Evolutionary conservation across 164 flowering plant species (phyloP), one percentile per base, ranked within the genome.

Genomic region (Nymphaea thermarum): DNA sequence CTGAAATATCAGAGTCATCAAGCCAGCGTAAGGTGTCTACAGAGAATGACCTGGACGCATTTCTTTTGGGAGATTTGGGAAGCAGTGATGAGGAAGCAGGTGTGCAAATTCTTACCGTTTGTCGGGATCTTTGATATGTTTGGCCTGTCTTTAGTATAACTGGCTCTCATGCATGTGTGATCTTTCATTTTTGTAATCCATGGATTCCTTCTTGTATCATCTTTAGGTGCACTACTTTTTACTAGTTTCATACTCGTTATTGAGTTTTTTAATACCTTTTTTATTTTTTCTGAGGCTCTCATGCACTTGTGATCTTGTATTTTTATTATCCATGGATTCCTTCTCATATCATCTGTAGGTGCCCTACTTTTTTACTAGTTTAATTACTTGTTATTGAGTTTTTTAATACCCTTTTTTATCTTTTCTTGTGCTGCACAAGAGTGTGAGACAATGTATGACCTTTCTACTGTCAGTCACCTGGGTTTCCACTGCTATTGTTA

Each of bases 81-180:
- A 96, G 91, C 76, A 81, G 90, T 77, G 99, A 94, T 68, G 98
- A 83, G 53, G 93, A 84, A 16, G 82, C 81, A 82, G 97, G 99
- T 88, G 80, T 47, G 6, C 18, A 43, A 5, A 17, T 63, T 6
- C 25, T 18, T n/a, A 42, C n/a, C 36, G 1, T 25, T 25, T 25
- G 36, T 25, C 1, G 36, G 36, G 36, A 25, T 25, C 36, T 25
- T 25, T 25, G 36, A 25, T 25, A 25, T 25, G 36, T 25, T 25
- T 25, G 36, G 36, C 36, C 36, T 25, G 36, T 25, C 36, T 25
- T 25, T 1, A 25, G 36, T 25, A 25, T 25, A 25, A 25, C 1
- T 25, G 36, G 36, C 36, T 25, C 36, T 25, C 36, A 25, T 25
- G 36, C 36, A 25, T 25, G 36, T 25, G 36, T 25, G 36, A 25